Conservation (phyloP, 192 early-diverging fungal genomes). For the Coemansia aciculifera region DNA sequence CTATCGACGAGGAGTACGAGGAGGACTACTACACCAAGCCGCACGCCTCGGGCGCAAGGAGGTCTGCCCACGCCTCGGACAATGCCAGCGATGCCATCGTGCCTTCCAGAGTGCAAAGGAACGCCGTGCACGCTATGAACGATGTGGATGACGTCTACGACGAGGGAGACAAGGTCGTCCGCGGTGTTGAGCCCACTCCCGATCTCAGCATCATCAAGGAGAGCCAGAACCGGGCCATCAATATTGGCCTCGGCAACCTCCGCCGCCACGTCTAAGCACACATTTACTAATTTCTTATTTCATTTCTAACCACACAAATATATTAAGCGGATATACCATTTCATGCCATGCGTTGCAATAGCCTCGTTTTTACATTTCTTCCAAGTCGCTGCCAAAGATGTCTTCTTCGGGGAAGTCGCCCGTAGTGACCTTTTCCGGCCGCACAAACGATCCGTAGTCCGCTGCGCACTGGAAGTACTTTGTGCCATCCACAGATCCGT, state of each 20-base stretch:
- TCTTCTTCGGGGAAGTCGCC: conserved; percentile 96
- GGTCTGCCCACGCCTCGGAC: background rate
- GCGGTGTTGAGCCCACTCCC: conserved; percentile 32
- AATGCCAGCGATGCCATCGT: background rate
- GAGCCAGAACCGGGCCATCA: conserved; percentile 49
- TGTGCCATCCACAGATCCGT: conserved; percentile 79
- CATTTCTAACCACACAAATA: conserved; percentile 1
- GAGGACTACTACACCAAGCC: conserved; percentile 34
- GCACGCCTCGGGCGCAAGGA: background rate
- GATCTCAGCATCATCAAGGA: conserved; percentile 41
- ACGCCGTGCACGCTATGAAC: conserved; percentile 1
- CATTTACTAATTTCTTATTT: background rate
- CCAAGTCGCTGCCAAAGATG: conserved; percentile 70
- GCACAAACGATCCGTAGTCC: conserved; percentile 85
- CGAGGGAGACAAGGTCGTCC: conserved; percentile 22
- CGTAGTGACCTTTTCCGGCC: conserved; percentile 83
- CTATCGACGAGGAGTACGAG: conserved; percentile 48
- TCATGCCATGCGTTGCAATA: conserved; percentile 26
- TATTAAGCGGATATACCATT: conserved; percentile 15
- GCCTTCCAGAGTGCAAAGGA: conserved; percentile 15
- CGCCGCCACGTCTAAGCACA: conserved; percentile 33
- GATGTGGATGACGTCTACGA: conserved; percentile 6
- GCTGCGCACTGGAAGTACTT: conserved; percentile 74
- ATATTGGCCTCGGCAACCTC: conserved; percentile 51
- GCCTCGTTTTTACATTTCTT: conserved; percentile 53